These are phyloP conservation scores for Schwanniomyces polymorphus DNA, from an alignment of 805 yeast species.

Conservation along the genomic window DNA sequence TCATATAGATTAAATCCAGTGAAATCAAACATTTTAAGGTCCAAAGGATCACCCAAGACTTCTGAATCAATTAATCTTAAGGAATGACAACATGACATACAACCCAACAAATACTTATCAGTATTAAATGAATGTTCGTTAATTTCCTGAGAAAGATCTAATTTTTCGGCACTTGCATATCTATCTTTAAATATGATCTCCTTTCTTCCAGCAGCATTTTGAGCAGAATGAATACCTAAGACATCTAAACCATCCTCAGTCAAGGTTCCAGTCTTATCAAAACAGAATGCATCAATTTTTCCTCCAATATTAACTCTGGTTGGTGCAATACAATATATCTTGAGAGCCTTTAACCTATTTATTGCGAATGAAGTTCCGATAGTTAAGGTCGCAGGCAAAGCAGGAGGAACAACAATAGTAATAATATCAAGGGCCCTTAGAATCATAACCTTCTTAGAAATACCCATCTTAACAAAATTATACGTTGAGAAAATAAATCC, in stretches of 20 bases:
- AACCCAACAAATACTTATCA: slow-evolving; percentile 30
- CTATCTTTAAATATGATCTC: slow-evolving; percentile 36
- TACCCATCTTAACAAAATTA: slow-evolving; percentile 75
- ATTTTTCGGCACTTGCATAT: slow-evolving; percentile 9
- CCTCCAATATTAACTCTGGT: slow-evolving; percentile 96
- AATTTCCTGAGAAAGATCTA: slow-evolving; percentile 5
- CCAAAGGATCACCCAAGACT: slow-evolving; percentile 91
- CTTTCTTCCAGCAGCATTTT: slow-evolving; percentile 40
- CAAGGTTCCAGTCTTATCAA: slow-evolving; percentile 96
- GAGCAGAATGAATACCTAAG: slow-evolving; percentile 51
- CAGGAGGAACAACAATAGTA: slow-evolving; percentile 98
- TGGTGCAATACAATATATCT: slow-evolving; percentile 90
- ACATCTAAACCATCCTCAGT: slow-evolving; percentile 97
- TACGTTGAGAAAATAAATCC: slow-evolving; percentile 85
- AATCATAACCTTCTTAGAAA: slow-evolving; percentile 68
- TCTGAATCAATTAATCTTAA: slow-evolving; percentile 76
- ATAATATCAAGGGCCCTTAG: slow-evolving; percentile 90
- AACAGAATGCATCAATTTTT: slow-evolving; percentile 83
- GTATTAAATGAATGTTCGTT: slow-evolving; percentile 26
- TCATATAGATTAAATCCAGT: slow-evolving; percentile 78
- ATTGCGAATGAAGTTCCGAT: slow-evolving; percentile 95
- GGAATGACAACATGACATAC: slow-evolving; percentile 85
- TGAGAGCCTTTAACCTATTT: slow-evolving; percentile 59
- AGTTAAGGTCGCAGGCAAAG: slow-evolving; percentile 94
- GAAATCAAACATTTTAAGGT: slow-evolving; percentile 89